Conservation (phyloP, 2,329 filamentous ascomycete species). For the Cladosporium sp. region DNA sequence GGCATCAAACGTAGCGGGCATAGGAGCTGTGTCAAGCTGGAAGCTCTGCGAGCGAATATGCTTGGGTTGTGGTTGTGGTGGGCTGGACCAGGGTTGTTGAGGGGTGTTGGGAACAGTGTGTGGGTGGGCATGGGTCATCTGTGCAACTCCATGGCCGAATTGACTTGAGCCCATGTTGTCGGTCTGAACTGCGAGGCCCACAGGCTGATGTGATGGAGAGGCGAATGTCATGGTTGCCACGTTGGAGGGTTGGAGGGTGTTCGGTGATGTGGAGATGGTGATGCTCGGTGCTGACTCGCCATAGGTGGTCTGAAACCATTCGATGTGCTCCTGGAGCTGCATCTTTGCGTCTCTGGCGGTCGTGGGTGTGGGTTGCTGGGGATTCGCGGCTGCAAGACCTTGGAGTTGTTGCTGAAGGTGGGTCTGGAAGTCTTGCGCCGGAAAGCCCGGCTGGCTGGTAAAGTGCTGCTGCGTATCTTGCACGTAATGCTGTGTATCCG, state of each 20-base stretch:
- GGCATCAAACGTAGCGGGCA: constrained; percentile 42
- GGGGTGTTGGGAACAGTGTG: constrained; percentile 55
- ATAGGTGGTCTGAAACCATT: constrained; percentile 22
- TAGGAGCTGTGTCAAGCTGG: constrained; percentile 54
- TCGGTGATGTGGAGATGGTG: constrained; percentile 20
- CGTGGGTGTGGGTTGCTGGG: constrained; percentile 33
- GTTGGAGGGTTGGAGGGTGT: constrained; percentile 10
- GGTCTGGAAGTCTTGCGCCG: constrained; percentile 41
- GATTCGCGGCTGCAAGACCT: constrained; percentile 31
- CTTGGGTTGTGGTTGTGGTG: constrained; percentile 33
- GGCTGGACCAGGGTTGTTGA: constrained; percentile 41
- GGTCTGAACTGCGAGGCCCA: constrained; percentile 14
- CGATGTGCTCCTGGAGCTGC: constrained; percentile 30
- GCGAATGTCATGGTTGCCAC: constrained; percentile 15
- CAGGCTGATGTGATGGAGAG: constrained; percentile 9
- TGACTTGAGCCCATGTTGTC: constrained; percentile 17
- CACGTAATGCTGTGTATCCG: constrained; percentile 78
- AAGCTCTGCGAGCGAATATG: constrained; percentile 40
- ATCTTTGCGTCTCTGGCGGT: constrained; percentile 31
- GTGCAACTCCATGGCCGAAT: constrained; percentile 21
- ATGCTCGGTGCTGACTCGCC: constrained; percentile 21
- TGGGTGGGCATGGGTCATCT: constrained; percentile 33
- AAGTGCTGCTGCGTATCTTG: constrained; percentile 89
- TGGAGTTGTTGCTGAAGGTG: constrained; percentile 56
- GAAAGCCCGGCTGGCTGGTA: constrained; percentile 73